Evolutionary conservation across 768 basidiomycete species (phyloP).

Genomic region (Auriscalpium microsporum): DNA sequence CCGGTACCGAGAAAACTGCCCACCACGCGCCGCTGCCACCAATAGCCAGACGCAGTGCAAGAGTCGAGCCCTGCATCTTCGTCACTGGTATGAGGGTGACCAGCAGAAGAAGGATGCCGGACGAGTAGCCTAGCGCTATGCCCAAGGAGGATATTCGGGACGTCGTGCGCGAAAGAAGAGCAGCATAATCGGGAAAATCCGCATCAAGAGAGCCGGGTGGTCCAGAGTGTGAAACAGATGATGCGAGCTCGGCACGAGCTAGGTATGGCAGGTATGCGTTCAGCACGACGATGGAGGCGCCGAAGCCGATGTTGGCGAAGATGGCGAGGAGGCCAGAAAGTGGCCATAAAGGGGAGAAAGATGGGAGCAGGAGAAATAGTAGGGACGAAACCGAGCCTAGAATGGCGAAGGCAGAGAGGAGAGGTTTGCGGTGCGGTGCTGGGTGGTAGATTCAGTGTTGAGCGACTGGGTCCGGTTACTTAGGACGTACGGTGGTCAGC

Average conservation of each 20-base stretch:
- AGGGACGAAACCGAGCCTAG: slow-evolving; percentile 62
- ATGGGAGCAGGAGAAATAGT: slow-evolving; percentile 66
- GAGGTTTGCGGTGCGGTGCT: slow-evolving; percentile 64
- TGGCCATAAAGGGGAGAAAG: slow-evolving; percentile 61
- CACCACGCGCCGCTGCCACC: slow-evolving; percentile 85
- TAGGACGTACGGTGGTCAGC: slow-evolving; percentile 74
- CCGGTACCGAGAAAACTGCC: slow-evolving; percentile 74
- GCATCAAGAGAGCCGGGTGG: slow-evolving; percentile 18
- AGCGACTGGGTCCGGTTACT: too few relatives aligned
- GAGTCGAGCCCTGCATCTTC: slow-evolving; percentile 63
- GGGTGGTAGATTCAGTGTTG: slow-evolving; percentile 17
- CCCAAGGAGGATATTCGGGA: slow-evolving; percentile 80
- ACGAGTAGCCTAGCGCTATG: slow-evolving; percentile 78
- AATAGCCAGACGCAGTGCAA: slow-evolving; percentile 73
- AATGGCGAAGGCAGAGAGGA: slow-evolving; percentile 69
- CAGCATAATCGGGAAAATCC: slow-evolving; percentile 32
- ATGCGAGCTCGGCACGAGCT: slow-evolving; percentile 58
- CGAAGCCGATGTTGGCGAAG: slow-evolving; percentile 78
- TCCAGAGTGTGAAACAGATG: slow-evolving; percentile 22
- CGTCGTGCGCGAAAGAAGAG: slow-evolving; percentile 59
- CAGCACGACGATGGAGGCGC: slow-evolving; percentile 79
- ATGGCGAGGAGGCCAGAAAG: slow-evolving; percentile 63
- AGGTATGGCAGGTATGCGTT: slow-evolving; percentile 81
- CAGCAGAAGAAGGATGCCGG: slow-evolving; percentile 73
- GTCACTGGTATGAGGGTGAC: slow-evolving; percentile 74